Conservation (phyloP, 257 asterid genomes). For the Eucommia ulmoides region DNA sequence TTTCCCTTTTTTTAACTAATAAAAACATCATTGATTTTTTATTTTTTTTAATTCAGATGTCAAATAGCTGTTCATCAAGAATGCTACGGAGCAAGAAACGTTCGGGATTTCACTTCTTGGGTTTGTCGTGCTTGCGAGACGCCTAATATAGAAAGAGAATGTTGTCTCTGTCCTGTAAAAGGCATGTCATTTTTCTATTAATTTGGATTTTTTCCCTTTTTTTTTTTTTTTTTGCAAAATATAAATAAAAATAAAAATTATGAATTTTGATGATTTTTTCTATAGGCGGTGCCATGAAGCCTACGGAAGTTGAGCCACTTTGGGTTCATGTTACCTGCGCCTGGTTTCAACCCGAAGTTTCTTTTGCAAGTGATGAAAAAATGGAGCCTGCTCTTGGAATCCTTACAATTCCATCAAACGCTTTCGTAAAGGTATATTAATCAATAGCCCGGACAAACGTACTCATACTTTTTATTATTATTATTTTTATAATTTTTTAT, state of each 20-base stretch:
- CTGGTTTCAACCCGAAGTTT: slow-evolving; percentile 99
- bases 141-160: slow-evolving; percentile 86
- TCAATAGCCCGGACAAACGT: too few relatives aligned
- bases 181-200: slow-evolving; percentile 28
- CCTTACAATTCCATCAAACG: slow-evolving; percentile 79
- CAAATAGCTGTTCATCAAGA: slow-evolving; percentile 99
- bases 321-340: slow-evolving; percentile 99
- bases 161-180: slow-evolving; percentile 99
- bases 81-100: slow-evolving; percentile 96
- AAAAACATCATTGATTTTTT: slow-evolving; percentile 10
- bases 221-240: slow-evolving; percentile 2
- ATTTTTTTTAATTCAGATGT: slow-evolving; percentile 46
- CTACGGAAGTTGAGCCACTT: slow-evolving; percentile 69
- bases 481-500: too few relatives aligned
- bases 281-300: slow-evolving; percentile 95
- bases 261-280: not conserved
- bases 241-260: too few relatives aligned
- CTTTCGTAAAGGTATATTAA: slow-evolving; percentile 94
- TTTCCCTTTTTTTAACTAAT: too few relatives aligned
- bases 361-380: slow-evolving; percentile 82
- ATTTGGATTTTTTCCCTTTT: slow-evolving; percentile 1
- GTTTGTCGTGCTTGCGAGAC: slow-evolving; percentile 97
- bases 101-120: slow-evolving; percentile 94
- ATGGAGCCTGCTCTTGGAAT: slow-evolving; percentile 99
- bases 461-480: too few relatives aligned